A percentile compares a stretch with the other conserved stretches of the same genome.
phyloP scores from a whole-genome alignment of 345 rosid genomes.

The Salix purpurea region DNA sequence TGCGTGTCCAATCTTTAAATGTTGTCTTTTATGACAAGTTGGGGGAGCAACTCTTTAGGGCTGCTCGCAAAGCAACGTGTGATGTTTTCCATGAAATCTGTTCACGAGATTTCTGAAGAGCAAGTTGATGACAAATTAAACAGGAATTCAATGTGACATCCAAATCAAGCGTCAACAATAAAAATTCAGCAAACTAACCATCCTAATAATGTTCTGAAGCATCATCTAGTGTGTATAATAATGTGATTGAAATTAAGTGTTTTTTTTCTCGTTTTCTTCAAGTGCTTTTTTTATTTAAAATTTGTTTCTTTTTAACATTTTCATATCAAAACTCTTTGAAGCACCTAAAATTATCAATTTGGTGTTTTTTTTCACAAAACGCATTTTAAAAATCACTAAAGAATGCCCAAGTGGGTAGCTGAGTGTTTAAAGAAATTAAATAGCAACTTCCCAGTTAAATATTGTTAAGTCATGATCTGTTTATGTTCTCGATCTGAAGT shows the following conservation, averaged over 20 bases:
- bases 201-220: neutral
- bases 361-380: no score
- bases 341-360: no score
- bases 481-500: neutral
- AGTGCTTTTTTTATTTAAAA: no score
- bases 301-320: no score
- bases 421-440: neutral
- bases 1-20: neutral
- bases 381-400: no score
- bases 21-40: neutral
- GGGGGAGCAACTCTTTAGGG: neutral
- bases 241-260: no score
- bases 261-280: no score
- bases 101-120: neutral
- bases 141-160: no score
- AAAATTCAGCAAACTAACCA: no score
- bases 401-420: neutral
- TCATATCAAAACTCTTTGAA: no score
- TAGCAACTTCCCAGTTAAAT: neutral
- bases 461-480: neutral
- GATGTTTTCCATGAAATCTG: neutral
- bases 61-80: neutral
- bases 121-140: neutral
- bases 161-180: no score
- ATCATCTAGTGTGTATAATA: neutral